Conservation (phyloP, 306 rosid species). For the Gynostemma pentaphyllum region DNA sequence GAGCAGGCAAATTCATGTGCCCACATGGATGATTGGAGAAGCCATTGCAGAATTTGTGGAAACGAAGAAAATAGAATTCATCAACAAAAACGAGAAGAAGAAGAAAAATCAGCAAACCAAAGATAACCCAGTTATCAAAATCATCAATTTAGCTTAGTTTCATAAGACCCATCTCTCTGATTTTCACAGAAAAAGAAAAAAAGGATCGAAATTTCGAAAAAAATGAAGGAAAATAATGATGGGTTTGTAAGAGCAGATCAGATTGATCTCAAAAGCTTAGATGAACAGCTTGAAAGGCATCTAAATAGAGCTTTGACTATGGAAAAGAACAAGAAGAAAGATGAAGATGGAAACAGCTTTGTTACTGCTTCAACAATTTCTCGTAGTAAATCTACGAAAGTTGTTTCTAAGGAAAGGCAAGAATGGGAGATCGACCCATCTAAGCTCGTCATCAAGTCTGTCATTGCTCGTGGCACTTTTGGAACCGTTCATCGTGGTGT, state of each 20-base stretch:
- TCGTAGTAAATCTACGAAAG: slow-evolving; percentile 7
- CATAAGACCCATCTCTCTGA: neutral
- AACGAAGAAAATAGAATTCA: neutral
- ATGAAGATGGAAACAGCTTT: slow-evolving; percentile 17
- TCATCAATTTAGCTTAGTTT: neutral
- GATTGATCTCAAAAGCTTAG: slow-evolving; percentile 97
- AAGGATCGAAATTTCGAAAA: slow-evolving; percentile 11
- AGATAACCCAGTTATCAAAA: neutral
- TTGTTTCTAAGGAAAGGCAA: slow-evolving; percentile 34
- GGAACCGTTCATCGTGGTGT: slow-evolving; percentile 91
- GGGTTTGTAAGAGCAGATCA: slow-evolving; percentile 97
- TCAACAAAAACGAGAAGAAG: neutral
- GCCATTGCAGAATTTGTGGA: slow-evolving; percentile 14
- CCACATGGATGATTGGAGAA: slow-evolving; percentile 54
- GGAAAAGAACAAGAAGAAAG: slow-evolving; percentile 59
- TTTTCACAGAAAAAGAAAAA: neutral
- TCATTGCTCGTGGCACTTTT: slow-evolving; percentile 87
- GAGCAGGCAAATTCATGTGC: slow-evolving; percentile 93
- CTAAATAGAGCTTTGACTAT: slow-evolving; percentile 59
- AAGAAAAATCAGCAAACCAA: slow-evolving; percentile 8
- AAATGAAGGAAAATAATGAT: slow-evolving; percentile 69
- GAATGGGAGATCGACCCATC: slow-evolving; percentile 98
- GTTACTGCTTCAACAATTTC: slow-evolving; percentile 9
- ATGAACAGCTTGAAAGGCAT: slow-evolving; percentile 89
- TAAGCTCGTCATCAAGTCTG: slow-evolving; percentile 63